Evolutionary conservation across 2,329 filamentous ascomycete species (phyloP).

Genomic region (Pezicula carpinea): DNA sequence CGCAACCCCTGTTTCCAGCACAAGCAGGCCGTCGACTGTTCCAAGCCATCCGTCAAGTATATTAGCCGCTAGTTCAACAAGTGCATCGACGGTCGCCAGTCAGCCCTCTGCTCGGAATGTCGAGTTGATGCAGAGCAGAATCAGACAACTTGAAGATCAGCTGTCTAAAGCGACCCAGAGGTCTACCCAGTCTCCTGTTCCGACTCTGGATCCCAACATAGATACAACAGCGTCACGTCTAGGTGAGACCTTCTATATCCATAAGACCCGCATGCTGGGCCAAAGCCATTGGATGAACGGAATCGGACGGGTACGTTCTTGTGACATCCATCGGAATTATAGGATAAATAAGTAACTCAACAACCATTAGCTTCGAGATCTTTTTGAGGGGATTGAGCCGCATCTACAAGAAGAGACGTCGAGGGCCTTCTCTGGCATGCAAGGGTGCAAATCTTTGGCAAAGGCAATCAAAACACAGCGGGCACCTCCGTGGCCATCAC

Average conservation of each 20-base stretch:
- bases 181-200: conserved; percentile 7
- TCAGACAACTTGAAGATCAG: conserved; percentile 40
- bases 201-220: conserved; percentile 27
- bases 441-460: conserved; percentile 48
- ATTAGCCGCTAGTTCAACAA: background rate
- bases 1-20: too few species aligned
- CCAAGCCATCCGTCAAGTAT: conserved; percentile 1
- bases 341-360: conserved; percentile 17
- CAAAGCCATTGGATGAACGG: conserved; percentile 54
- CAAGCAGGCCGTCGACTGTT: background rate
- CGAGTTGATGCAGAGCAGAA: conserved; percentile 33
- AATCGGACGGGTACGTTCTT: conserved; percentile 37
- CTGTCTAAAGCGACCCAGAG: conserved; percentile 27
- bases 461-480: conserved; percentile 46
- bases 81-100: conserved; percentile 18
- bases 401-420: conserved; percentile 33
- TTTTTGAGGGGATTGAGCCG: conserved; percentile 41
- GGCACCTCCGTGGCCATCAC: conserved; percentile 42
- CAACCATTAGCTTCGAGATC: conserved; percentile 33
- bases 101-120: conserved; percentile 28
- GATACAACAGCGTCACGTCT: conserved; percentile 34
- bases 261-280: conserved; percentile 52
- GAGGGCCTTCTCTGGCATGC: conserved; percentile 32
- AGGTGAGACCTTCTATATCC: conserved; percentile 39
- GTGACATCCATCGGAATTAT: conserved; percentile 2